phyloP scores from a whole-genome alignment of 805 yeast genomes.

The Millerozyma miso region DNA sequence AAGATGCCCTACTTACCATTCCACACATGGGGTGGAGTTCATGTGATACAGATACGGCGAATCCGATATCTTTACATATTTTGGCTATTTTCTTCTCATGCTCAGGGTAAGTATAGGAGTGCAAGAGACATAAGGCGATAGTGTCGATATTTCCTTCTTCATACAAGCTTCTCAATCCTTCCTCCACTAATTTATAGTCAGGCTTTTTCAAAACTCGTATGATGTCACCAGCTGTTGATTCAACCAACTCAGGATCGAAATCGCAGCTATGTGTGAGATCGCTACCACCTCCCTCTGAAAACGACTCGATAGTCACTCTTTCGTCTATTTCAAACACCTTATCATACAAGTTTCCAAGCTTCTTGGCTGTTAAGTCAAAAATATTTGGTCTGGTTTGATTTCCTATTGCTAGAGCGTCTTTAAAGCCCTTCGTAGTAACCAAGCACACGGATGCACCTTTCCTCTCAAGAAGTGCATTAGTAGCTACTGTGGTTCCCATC shows the following conservation, averaged over 20 bases:
- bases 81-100: conserved; percentile 28
- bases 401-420: conserved; percentile 75
- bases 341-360: conserved; percentile 66
- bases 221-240: conserved; percentile 23
- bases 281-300: conserved; percentile 60
- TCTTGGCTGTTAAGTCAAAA: conserved; percentile 70
- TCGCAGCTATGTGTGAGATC: conserved; percentile 8
- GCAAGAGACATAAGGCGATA: conserved; percentile 30
- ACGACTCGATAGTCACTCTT: conserved; percentile 71
- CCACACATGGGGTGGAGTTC: conserved; percentile 35
- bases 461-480: conserved; percentile 85
- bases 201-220: conserved; percentile 24
- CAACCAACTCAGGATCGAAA: conserved; percentile 25
- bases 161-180: conserved; percentile 18
- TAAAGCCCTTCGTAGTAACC: conserved; percentile 80
- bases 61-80: conserved; percentile 29
- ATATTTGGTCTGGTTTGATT: conserved; percentile 87
- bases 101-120: conserved; percentile 30
- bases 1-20: conserved; percentile 30
- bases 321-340: conserved; percentile 80
- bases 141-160: conserved; percentile 16
- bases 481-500: conserved; percentile 92
- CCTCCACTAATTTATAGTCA: conserved; percentile 15
- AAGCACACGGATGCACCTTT: conserved; percentile 85
- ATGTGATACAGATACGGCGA: conserved; percentile 32